Percentiles rank a stretch among this genome's conserved stretches.
phyloP scores from a whole-genome alignment of 306 rosid genomes.

The Castanopsis chinensis region DNA sequence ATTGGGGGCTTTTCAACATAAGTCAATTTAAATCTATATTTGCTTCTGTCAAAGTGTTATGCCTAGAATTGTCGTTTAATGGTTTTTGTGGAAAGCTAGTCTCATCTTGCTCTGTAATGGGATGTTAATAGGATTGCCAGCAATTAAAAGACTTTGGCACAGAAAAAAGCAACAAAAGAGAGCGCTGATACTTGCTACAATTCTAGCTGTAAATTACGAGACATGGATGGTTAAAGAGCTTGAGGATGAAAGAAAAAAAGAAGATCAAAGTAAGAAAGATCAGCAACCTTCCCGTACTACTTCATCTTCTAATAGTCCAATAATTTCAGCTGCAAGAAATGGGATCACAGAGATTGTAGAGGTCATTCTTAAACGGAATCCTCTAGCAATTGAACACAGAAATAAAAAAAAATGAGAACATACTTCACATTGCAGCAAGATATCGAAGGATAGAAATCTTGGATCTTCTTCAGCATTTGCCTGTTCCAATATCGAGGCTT shows the following conservation, averaged over 20 bases:
- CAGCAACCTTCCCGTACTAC: no score
- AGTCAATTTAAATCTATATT: background rate
- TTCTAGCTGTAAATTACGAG: background rate
- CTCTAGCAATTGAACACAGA: background rate
- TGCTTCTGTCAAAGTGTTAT: background rate
- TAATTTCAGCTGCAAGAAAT: background rate
- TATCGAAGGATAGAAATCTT: background rate
- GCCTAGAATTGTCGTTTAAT: background rate
- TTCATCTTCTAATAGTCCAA: background rate
- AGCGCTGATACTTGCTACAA: background rate
- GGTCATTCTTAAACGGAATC: background rate
- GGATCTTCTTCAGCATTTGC: background rate
- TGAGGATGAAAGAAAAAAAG: background rate
- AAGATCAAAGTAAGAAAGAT: background rate
- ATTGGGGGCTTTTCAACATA: no score
- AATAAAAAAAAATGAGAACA: background rate
- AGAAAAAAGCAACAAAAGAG: background rate
- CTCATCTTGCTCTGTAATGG: background rate
- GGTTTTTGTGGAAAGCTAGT: background rate
- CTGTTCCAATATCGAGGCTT: background rate
- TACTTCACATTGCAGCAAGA: background rate
- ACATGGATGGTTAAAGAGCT: background rate
- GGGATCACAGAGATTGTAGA: background rate
- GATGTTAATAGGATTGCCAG: background rate
- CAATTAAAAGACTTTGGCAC: background rate